Evolutionary conservation across 495 filamentous ascomycete species (phyloP).

Genomic region (Trichoderma gamsii): DNA sequence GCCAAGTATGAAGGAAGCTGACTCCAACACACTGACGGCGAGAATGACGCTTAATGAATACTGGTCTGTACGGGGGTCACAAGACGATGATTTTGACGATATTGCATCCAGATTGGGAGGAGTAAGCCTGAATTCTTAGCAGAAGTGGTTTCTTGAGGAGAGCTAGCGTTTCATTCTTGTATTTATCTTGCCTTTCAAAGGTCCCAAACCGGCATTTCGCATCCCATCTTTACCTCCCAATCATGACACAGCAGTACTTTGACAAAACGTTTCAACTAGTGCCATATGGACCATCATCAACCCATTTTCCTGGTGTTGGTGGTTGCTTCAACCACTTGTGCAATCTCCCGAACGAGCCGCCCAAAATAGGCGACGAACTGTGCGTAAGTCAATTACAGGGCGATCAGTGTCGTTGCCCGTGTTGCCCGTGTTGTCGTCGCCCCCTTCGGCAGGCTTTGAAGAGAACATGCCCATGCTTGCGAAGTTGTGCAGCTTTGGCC

Average conservation of each 20-base stretch:
- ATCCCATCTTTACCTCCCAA: too few species aligned
- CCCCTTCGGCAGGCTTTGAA: conserved; percentile 23
- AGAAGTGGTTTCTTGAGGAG: too few species aligned
- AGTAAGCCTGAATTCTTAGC: neutral
- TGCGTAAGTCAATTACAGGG: conserved; percentile 15
- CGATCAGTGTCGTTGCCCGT: conserved; percentile 27
- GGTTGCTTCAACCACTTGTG: conserved; percentile 15
- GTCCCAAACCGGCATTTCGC: too few species aligned
- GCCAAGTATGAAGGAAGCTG: neutral
- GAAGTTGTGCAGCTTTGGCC: neutral
- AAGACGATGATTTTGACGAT: neutral
- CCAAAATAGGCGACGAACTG: conserved; percentile 30
- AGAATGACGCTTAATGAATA: neutral
- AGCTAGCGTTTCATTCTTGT: too few species aligned
- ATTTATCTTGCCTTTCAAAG: too few species aligned
- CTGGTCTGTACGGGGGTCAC: neutral
- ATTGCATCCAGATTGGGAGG: neutral
- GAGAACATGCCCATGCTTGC: conserved; percentile 29
- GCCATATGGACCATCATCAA: neutral
- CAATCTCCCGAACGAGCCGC: conserved; percentile 27
- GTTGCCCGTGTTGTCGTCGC: conserved; percentile 25
- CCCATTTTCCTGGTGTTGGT: neutral
- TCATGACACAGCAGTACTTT: too few species aligned
- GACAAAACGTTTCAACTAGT: too few species aligned
- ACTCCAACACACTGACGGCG: neutral